Evolutionary conservation across 495 filamentous ascomycete genomes (phyloP).

Genomic region (Xylaria scruposa): DNA sequence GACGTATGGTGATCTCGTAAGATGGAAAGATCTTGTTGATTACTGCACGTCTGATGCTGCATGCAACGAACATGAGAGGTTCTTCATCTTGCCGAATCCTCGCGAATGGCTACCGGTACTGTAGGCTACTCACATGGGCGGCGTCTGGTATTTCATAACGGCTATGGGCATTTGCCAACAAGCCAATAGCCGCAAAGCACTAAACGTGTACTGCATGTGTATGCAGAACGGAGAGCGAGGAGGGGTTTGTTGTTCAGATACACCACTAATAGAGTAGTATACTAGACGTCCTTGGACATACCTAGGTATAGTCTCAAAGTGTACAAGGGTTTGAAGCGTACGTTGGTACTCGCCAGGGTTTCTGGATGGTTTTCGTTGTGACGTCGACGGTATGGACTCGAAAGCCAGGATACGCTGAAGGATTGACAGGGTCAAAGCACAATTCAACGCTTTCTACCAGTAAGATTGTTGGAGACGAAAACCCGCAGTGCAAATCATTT

Average conservation of each 20-base stretch:
- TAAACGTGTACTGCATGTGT: neutral
- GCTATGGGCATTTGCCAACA: neutral
- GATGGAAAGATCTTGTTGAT: neutral
- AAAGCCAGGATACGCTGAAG: conserved; percentile 5
- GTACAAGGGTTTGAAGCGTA: neutral
- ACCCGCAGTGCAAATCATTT: conserved; percentile 3
- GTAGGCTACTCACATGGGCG: neutral
- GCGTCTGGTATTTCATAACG: conserved; percentile 4
- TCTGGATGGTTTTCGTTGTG: conserved; percentile 1
- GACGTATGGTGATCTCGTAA: conserved; percentile 3
- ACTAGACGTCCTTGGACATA: neutral
- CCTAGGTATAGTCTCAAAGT: neutral
- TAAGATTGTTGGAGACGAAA: neutral
- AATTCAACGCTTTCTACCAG: neutral
- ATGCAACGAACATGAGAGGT: neutral
- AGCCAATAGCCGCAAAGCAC: neutral
- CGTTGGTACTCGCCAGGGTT: neutral
- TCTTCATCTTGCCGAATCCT: neutral
- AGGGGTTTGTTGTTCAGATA: neutral
- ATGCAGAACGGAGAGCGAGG: conserved; percentile 6
- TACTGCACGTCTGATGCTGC: neutral
- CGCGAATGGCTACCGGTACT: neutral
- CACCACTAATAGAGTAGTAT: neutral
- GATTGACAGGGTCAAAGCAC: neutral
- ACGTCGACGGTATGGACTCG: conserved; percentile 4